phyloP scores from a whole-genome alignment of 1,139 yeast genomes.

The Pichia cactophila region DNA sequence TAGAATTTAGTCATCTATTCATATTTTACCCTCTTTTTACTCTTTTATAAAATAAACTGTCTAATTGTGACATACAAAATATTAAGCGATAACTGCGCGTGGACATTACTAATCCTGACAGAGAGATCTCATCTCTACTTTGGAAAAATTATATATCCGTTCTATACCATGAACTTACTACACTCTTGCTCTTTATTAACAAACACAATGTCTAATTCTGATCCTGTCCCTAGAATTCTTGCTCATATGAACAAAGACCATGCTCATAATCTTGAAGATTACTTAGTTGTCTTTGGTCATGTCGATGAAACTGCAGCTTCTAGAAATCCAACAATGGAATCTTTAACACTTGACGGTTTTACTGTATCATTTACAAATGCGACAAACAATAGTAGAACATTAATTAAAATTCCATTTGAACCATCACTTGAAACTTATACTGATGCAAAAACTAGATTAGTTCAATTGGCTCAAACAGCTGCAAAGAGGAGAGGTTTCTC shows the following conservation, averaged over 20 bases:
- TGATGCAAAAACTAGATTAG: conserved; percentile 54
- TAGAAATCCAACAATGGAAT: conserved; percentile 33
- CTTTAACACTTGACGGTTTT: conserved; percentile 38
- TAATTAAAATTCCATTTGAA: conserved; percentile 33
- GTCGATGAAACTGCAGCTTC: conserved; percentile 12
- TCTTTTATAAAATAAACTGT: no score
- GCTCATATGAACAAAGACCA: conserved; percentile 72
- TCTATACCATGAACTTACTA: no score
- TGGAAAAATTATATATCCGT: no score
- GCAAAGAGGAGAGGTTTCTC: conserved; percentile 62
- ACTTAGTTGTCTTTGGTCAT: conserved; percentile 56
- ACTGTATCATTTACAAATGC: conserved; percentile 24
- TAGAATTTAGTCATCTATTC: not conserved
- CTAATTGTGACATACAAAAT: no score
- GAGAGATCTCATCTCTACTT: no score
- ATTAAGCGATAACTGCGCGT: not conserved
- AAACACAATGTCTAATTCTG: not conserved
- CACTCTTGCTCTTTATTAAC: not conserved
- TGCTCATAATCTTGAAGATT: conserved; percentile 61
- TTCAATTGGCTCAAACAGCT: conserved; percentile 62
- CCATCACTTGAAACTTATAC: conserved; percentile 42
- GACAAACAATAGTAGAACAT: conserved; percentile 5
- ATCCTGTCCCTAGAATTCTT: conserved; percentile 31
- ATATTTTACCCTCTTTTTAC: no score
- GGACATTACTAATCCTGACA: no score